A percentile compares a stretch with the other conserved stretches of the same genome.
Evolutionary conservation across 2,329 filamentous ascomycete species (phyloP).

Genomic region (Hawksworthiomyces lignivorus): DNA sequence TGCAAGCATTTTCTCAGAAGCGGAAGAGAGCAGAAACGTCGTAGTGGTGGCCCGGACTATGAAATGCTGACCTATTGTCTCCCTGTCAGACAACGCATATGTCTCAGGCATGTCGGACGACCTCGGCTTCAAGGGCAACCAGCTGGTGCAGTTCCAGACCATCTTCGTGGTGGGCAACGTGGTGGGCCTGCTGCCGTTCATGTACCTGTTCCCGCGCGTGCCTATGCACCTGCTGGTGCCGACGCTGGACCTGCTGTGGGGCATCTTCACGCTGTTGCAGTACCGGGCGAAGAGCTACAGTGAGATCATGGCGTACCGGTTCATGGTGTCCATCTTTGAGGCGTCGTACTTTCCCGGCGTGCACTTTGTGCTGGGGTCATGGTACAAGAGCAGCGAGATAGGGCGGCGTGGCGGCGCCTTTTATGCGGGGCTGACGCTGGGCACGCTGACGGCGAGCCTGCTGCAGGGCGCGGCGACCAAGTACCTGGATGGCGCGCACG

Average conservation of each 20-base stretch:
- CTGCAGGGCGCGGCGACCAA: constrained; percentile 34
- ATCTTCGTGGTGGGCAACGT: constrained; percentile 38
- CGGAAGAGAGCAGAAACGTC: too few species aligned
- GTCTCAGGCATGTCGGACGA: constrained; percentile 39
- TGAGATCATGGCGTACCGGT: constrained; percentile 38
- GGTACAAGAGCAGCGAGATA: constrained; percentile 54
- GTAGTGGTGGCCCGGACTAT: too few species aligned
- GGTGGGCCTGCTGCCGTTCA: constrained; percentile 24
- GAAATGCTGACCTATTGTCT: neutral
- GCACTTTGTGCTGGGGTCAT: constrained; percentile 38
- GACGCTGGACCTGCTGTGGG: constrained; percentile 31
- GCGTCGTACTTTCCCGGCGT: constrained; percentile 47
- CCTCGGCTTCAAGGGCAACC: constrained; percentile 32
- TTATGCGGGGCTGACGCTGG: constrained; percentile 49
- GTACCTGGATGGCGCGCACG: constrained; percentile 35
- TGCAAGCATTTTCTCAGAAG: constrained; percentile 18
- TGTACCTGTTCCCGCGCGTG: constrained; percentile 30
- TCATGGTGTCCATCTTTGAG: constrained; percentile 47
- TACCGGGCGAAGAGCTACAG: constrained; percentile 37
- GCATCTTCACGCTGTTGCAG: constrained; percentile 29
- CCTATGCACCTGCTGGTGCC: constrained; percentile 21
- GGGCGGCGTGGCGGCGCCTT: constrained; percentile 56
- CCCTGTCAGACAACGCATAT: constrained; percentile 32
- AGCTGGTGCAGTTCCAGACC: constrained; percentile 44
- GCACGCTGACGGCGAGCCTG: constrained; percentile 22